A percentile compares a stretch with the other conserved stretches of the same genome.
Evolutionary conservation across 164 flowering plant species (phyloP).

Genomic region (Piper betle): DNA sequence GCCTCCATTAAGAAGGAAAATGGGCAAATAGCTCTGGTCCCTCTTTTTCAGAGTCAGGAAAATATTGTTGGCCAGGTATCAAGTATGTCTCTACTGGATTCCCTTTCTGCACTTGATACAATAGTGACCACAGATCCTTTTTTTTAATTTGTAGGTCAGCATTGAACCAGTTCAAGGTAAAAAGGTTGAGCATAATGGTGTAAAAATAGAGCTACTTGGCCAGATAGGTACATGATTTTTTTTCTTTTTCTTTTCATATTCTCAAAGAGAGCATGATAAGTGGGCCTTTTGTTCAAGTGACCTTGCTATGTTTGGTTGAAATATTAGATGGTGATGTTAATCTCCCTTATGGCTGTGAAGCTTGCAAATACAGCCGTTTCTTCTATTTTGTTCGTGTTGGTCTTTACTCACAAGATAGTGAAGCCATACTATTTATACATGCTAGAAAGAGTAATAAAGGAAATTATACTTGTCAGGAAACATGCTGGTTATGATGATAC

Average conservation of each 20-base stretch:
- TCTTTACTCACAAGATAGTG: too few species aligned
- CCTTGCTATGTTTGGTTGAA: not conserved
- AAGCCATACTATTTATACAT: too few species aligned
- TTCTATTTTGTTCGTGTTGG: too few species aligned
- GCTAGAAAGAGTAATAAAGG: not conserved
- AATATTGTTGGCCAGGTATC: conserved; percentile 80
- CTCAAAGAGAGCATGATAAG: not conserved
- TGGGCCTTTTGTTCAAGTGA: not conserved
- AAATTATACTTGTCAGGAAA: not conserved
- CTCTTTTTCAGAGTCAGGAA: conserved; percentile 85
- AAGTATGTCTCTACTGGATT: not conserved
- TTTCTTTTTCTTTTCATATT: not conserved
- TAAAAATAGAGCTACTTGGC: conserved; percentile 96
- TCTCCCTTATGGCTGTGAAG: too few species aligned
- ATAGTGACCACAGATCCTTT: not conserved
- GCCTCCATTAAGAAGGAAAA: conserved; percentile 75
- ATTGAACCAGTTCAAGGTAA: conserved; percentile 89
- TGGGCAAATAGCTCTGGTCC: conserved; percentile 66
- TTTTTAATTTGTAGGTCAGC: conserved; percentile 33
- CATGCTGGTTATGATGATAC: not conserved
- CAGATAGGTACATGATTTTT: conserved; percentile 50
- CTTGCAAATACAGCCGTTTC: too few species aligned
- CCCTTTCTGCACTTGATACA: not conserved
- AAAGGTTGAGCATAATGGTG: conserved; percentile 94
- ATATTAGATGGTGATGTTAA: not conserved